Evolutionary conservation across 495 filamentous ascomycete genomes (phyloP).

Genomic region (Astrothelium macrocarpum): DNA sequence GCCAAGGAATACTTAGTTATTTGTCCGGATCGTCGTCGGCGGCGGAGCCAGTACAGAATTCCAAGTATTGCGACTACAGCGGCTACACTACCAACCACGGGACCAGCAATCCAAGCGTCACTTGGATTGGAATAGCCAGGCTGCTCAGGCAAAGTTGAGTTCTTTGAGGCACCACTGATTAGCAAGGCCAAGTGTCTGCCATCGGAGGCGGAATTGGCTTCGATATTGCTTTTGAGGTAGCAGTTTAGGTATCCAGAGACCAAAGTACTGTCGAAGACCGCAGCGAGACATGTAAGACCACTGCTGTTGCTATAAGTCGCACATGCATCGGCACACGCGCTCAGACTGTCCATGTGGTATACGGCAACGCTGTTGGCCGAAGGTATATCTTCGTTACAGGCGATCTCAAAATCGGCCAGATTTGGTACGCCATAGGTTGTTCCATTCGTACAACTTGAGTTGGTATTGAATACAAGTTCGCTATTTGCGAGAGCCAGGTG

Average conservation of each 20-base stretch:
- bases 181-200: background rate
- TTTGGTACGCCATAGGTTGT: background rate
- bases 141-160: background rate
- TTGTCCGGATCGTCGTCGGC: background rate
- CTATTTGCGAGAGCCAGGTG: background rate
- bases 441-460: background rate
- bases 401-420: background rate
- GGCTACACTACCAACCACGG: background rate
- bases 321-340: background rate
- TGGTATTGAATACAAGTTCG: background rate
- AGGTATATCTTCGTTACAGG: background rate
- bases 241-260: background rate
- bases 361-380: background rate
- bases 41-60: background rate
- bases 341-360: background rate
- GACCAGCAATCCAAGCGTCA: slow-evolving; percentile 2
- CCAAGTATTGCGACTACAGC: background rate
- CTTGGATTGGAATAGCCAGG: background rate
- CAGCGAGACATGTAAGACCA: background rate
- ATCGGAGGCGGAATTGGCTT: background rate
- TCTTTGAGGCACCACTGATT: background rate
- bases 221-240: background rate
- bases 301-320: background rate
- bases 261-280: background rate
- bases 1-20: background rate